phyloP scores from a whole-genome alignment of 2,329 filamentous ascomycete species.

The Teratosphaeria pseudoeucalypti region DNA sequence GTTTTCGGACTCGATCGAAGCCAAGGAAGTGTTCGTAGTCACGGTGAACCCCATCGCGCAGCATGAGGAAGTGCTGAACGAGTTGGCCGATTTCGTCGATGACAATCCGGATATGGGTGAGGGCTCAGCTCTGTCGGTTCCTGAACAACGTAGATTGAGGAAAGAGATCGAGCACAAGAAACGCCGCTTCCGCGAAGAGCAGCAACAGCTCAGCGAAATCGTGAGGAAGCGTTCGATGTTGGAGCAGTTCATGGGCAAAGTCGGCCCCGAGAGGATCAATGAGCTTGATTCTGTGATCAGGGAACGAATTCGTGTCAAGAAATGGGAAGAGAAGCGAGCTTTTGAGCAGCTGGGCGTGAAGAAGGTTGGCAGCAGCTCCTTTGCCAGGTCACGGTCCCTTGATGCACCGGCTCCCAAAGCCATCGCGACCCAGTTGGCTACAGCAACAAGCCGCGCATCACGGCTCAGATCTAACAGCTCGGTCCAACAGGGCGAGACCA shows the following conservation, averaged over 20 bases:
- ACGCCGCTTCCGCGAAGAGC: background rate
- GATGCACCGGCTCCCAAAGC: background rate
- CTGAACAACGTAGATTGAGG: background rate
- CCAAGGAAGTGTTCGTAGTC: constrained; percentile 1
- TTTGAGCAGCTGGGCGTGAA: constrained; percentile 5
- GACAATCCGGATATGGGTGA: background rate
- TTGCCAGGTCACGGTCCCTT: background rate
- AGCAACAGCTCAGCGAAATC: background rate
- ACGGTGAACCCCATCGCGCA: background rate
- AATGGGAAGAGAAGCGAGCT: background rate
- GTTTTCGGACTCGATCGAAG: background rate
- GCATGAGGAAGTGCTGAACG: background rate
- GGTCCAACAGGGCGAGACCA: background rate
- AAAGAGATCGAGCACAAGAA: background rate
- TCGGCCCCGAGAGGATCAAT: background rate
- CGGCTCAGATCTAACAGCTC: background rate
- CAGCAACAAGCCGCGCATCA: background rate
- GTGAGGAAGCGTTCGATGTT: constrained; percentile 2
- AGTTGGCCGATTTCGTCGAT: background rate
- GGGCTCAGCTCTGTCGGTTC: background rate
- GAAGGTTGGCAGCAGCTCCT: background rate
- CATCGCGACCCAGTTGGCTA: background rate
- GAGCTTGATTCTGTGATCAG: background rate
- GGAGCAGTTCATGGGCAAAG: constrained; percentile 1
- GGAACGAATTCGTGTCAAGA: constrained; percentile 1